Base-by-base conservation (phyloP, 345 rosid genomes). In the Brassica napus region DNA sequence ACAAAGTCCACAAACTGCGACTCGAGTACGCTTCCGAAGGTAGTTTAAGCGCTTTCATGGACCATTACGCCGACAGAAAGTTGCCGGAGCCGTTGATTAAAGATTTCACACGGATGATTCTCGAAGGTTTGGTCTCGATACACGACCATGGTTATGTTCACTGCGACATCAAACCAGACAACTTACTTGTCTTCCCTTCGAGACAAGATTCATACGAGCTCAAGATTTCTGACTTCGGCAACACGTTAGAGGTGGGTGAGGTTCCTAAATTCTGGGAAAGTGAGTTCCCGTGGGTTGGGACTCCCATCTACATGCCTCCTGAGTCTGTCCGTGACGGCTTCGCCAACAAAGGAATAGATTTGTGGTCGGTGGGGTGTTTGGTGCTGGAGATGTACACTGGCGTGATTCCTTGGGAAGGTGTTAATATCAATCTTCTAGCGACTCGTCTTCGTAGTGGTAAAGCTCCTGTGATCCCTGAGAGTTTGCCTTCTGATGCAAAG, bases 21-120 rank as follows among this genome's bases (percentile, higher is more conserved):
- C 65, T 60, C 34, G 65, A 60, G 65, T 60, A 60, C 65, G 65
- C 65, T 11, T 12, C 65, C 8, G 16, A 60, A 60, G 65, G 65
- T 11, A 26, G 65, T 6, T 60, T 60, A 5, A 60, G 28, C 8
- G 8, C 65, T 60, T 60, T 59, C 64, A 10, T 59, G 64, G 2
- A 59, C 16, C 6, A 0, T 2, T 26, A 60, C 34, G 4, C 34
- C 15, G 34, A 60, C 8, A 60, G 65, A 26, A 60, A 26, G 34
- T 0, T 60, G 3, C 65, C 65, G 1, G 65, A 60, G 0, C 1
- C 65, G 3, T 24, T 60, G 65, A 26, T 60, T 0, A 26, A 26
- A 12, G 65, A 60, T 4, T 60, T 60, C 34, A 60, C 65, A 16
- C 15, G 65, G 16, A 60, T 60, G 65, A 5, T 60, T 26, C 34